Evolutionary conservation across 148 eudicot species (phyloP).

Genomic region (Mesembryanthemum crystallinum): DNA sequence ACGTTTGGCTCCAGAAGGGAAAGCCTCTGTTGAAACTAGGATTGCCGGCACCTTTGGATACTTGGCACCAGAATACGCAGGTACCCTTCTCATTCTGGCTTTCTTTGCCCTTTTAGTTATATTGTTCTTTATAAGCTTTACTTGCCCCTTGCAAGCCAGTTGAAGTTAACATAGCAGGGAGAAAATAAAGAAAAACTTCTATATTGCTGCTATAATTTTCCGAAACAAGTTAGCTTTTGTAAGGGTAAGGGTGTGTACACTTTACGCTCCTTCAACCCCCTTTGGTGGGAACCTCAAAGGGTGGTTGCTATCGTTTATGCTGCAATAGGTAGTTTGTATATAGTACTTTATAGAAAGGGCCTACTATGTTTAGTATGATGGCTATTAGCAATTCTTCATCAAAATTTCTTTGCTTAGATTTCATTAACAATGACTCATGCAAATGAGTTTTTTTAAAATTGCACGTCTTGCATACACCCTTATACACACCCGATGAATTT

Average conservation of each 20-base stretch:
- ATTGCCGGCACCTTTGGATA: slow-evolving; percentile 96
- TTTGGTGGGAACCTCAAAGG: neutral
- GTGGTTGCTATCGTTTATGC: neutral
- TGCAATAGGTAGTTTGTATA: neutral
- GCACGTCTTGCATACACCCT: too few species aligned
- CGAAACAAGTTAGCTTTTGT: neutral
- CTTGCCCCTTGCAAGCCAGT: too few species aligned
- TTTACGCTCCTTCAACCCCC: neutral
- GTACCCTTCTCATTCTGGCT: slow-evolving; percentile 25
- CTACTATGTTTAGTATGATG: neutral
- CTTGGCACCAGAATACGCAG: slow-evolving; percentile 98
- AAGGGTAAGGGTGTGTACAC: neutral
- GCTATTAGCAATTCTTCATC: too few species aligned
- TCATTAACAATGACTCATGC: too few species aligned
- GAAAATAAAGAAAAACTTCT: neutral
- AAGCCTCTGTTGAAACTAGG: slow-evolving; percentile 79
- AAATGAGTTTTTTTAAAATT: too few species aligned
- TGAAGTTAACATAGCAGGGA: too few species aligned
- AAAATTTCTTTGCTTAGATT: too few species aligned
- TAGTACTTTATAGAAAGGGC: neutral
- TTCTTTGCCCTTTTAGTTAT: neutral
- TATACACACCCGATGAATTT: too few species aligned
- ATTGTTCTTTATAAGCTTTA: neutral
- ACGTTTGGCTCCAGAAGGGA: slow-evolving; percentile 92
- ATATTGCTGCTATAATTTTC: neutral